Percentiles rank a stretch among this genome's conserved stretches.
Evolutionary conservation across 768 basidiomycete species (phyloP).

Genomic region (Termitomyces sp.): DNA sequence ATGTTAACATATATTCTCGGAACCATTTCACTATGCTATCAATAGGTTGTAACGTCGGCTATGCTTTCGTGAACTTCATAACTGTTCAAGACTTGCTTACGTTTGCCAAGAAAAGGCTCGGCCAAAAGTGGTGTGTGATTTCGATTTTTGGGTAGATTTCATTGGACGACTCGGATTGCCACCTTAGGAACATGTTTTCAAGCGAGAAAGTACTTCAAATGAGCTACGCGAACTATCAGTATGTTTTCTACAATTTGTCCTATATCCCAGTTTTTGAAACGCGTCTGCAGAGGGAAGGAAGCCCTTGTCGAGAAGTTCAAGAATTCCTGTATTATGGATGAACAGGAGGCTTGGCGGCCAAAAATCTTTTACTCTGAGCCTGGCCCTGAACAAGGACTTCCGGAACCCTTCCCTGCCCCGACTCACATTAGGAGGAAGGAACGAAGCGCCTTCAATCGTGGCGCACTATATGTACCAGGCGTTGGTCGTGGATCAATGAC

Average conservation of each 20-base stretch:
- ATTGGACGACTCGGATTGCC: no score
- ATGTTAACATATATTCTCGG: not conserved
- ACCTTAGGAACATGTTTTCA: constrained; percentile 86
- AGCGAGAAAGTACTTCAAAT: constrained; percentile 89
- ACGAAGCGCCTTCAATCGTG: constrained; percentile 76
- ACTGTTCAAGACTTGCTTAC: constrained; percentile 67
- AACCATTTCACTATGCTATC: not conserved
- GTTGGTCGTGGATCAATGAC: constrained; percentile 11
- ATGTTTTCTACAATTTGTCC: constrained; percentile 25
- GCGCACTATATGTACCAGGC: constrained; percentile 55
- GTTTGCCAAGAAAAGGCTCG: constrained; percentile 72
- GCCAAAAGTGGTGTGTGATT: constrained; percentile 72
- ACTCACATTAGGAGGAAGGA: constrained; percentile 81
- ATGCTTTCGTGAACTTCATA: constrained; percentile 91
- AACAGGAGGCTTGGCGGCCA: constrained; percentile 77
- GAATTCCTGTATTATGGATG: constrained; percentile 88
- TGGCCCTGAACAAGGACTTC: constrained; percentile 69
- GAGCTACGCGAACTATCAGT: constrained; percentile 94
- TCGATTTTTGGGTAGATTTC: not conserved
- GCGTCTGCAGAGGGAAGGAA: constrained; percentile 70
- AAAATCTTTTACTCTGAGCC: constrained; percentile 76
- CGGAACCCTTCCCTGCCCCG: constrained; percentile 79
- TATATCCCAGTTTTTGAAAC: not conserved
- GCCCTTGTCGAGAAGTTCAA: constrained; percentile 90
- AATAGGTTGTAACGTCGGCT: constrained; percentile 75